Evolutionary conservation across 805 yeast genomes (phyloP), one percentile per base, ranked within the genome.

Genomic region (Saccharomycopsis guyanensis): DNA sequence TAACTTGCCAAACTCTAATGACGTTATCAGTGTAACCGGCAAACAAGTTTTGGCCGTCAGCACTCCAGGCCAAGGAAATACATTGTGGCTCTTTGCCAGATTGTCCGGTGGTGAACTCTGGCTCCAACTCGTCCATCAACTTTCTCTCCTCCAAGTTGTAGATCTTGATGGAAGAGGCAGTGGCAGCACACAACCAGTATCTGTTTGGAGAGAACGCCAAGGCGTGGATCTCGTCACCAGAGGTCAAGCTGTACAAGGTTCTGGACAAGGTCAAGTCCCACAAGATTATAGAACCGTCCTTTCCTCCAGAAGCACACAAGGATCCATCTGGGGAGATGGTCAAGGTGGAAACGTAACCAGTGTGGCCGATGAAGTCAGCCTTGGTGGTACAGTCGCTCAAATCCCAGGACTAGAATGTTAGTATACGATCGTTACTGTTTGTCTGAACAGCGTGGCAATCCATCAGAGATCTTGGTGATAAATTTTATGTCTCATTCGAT

Each of bases 121-220:
- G 97, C 76, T 86, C 89, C 75, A 93, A 85, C 78, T 89, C 96
- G 68, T 89, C 97, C 73, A 88, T 85, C 70, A 89, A 78, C 63
- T 75, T 75, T 76, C 94, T 83, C 75, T 85, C 89, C 77, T 88
- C 93, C 72, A 93, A 82, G 83, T 89, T 86, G 86, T 81, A 93
- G 80, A 93, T 82, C 86, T 89, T 91, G 80, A 93, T 87, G 67
- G 96, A 93, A 60, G 96, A 75, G 59, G 96, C 76, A 64, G 99
- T 93, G 68, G 98, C 97, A 75, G 97, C 98, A 70, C 95, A 91
- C 72, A 93, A 85, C 98, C 98, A 93, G 94, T 86, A 93, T 84
- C 98, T 89, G 95, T 86, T 86, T 76, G 99, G 98, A 71, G 97
- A 91, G 95, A 93, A 93, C 64, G 97, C 95, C 69, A 93, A 80